Evolutionary conservation across 2,329 filamentous ascomycete species (phyloP).

Genomic region (Tolypocladium sp.): DNA sequence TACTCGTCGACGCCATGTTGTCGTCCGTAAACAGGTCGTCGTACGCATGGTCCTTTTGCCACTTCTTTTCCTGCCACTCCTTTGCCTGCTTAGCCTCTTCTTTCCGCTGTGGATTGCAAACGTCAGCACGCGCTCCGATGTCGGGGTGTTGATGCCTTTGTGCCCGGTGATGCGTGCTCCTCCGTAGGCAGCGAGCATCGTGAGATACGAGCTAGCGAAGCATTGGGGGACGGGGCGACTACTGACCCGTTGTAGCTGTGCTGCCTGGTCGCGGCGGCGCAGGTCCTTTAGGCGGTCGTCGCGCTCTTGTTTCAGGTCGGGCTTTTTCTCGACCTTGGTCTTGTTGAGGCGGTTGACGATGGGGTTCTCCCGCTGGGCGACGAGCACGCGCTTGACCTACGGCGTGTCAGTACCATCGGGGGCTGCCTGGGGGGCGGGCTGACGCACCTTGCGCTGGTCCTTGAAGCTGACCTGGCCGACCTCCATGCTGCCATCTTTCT

Average conservation of each 20-base stretch:
- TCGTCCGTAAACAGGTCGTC: constrained; percentile 86
- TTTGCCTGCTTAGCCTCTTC: constrained; percentile 65
- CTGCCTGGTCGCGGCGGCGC: constrained; percentile 60
- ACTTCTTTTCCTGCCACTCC: constrained; percentile 82
- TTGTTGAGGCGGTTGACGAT: constrained; percentile 98
- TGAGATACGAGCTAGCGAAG: not conserved
- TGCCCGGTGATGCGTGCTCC: not conserved
- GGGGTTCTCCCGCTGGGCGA: constrained; percentile 72
- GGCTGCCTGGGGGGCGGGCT: constrained; percentile 8
- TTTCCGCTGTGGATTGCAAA: constrained; percentile 48
- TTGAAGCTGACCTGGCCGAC: constrained; percentile 93
- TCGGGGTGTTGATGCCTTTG: not conserved
- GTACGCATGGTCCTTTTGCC: constrained; percentile 95
- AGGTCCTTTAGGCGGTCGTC: constrained; percentile 66
- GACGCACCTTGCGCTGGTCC: constrained; percentile 58
- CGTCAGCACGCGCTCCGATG: not conserved
- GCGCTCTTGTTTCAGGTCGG: constrained; percentile 73
- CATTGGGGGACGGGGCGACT: not conserved
- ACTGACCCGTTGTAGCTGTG: constrained; percentile 51
- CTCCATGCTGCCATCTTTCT: constrained; percentile 93
- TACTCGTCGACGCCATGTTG: constrained; percentile 66
- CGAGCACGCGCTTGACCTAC: constrained; percentile 71
- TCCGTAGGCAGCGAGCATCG: not conserved
- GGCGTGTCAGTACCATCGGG: not conserved
- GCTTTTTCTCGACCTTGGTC: constrained; percentile 81